These are phyloP conservation scores for Gypsophila paniculata DNA, from an alignment of 179 eudicot species.

Conservation along the genomic window DNA sequence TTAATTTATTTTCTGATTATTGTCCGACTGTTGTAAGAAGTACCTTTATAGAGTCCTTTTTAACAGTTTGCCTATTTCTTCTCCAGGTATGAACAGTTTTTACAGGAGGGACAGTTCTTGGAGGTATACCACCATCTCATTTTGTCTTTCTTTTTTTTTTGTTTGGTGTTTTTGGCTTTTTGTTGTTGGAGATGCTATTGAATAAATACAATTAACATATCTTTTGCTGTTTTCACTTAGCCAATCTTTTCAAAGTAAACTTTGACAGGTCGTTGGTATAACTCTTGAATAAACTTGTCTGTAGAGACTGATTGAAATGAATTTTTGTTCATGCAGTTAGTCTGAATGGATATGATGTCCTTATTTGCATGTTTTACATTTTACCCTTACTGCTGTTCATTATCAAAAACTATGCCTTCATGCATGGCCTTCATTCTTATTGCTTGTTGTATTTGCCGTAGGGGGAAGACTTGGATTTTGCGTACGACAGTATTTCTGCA, in stretches of 20 bases:
- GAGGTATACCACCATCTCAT: slow-evolving; percentile 47
- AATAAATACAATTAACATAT: neutral
- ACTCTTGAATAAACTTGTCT: neutral
- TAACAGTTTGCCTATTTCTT: slow-evolving; percentile 1
- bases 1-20: neutral
- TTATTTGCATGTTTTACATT: neutral
- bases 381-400: no score
- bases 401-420: neutral
- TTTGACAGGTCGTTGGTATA: neutral
- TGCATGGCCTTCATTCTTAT: slow-evolving; percentile 13
- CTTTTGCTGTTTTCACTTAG: neutral
- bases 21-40: neutral
- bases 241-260: neutral
- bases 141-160: neutral
- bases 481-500: slow-evolving; percentile 92
- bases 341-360: neutral
- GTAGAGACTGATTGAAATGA: neutral
- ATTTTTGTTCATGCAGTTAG: neutral
- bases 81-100: slow-evolving; percentile 72
- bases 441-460: slow-evolving; percentile 16
- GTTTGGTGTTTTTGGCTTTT: no score
- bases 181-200: neutral
- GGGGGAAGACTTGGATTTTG: slow-evolving; percentile 96
- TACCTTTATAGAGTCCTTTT: neutral
- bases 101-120: slow-evolving; percentile 76